These are phyloP conservation scores for Dichomitus squalens DNA, from an alignment of 1,284 basidiomycete species.

Conservation along the genomic window DNA sequence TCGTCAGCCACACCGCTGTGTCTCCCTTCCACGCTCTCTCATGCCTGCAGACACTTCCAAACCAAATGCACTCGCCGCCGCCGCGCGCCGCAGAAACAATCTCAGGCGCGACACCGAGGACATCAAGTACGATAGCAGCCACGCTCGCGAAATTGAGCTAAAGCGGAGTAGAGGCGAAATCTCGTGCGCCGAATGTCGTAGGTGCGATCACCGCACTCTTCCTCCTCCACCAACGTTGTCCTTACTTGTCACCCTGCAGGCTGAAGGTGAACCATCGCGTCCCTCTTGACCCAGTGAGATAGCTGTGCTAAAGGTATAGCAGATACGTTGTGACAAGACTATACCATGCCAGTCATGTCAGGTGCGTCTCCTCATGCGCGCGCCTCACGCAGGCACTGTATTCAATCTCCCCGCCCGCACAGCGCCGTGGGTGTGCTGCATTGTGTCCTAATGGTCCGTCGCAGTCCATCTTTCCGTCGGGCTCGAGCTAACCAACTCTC, in stretches of 20 bases:
- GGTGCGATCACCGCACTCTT: conserved; percentile 47
- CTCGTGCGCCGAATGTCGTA: conserved; percentile 74
- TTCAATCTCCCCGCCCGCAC: conserved; percentile 2
- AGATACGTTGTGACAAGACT: conserved; percentile 78
- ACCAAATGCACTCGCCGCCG: conserved; percentile 25
- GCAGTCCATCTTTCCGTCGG: neutral
- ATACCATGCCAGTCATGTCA: conserved; percentile 73
- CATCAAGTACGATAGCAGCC: conserved; percentile 32
- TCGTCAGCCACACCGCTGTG: conserved; percentile 4
- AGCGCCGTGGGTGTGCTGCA: conserved; percentile 66
- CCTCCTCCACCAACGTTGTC: conserved; percentile 8
- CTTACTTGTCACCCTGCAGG: conserved; percentile 21
- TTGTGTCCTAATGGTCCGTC: conserved; percentile 70
- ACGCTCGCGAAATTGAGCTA: conserved; percentile 50
- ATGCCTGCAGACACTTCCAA: conserved; percentile 38
- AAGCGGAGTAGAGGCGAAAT: conserved; percentile 71
- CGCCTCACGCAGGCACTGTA: neutral
- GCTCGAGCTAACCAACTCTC: neutral
- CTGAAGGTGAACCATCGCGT: conserved; percentile 26
- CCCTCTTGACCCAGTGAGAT: neutral
- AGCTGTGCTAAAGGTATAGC: conserved; percentile 11
- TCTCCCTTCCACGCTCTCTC: conserved; percentile 21
- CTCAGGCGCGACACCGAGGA: conserved; percentile 32
- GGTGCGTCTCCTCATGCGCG: conserved; percentile 62
- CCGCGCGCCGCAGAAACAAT: conserved; percentile 29